Base-by-base conservation (phyloP, 495 filamentous ascomycete species). In the Delitschia confertaspora region DNA sequence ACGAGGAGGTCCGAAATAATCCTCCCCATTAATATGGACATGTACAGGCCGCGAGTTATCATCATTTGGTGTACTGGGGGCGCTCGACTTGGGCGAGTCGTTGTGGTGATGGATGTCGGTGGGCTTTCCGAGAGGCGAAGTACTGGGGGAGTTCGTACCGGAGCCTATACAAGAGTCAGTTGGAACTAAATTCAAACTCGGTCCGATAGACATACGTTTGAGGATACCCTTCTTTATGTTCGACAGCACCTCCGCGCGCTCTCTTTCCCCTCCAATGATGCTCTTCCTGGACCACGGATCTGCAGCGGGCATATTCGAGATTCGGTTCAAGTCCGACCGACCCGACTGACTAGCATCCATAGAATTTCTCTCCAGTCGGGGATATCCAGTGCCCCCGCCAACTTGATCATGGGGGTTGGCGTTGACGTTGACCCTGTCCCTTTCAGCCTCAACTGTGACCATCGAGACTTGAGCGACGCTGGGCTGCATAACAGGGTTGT, bases 191-290 rank as follows among this genome's bases (percentile, higher is more conserved):
- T 32, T n/a, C 9, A 13, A 16, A 32, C 6, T n/a, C n/a, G n/a
- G n/a, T n/a, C n/a, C n/a, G n/a, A n/a, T n/a, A 3, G 23, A 71
- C 84, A 49, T 72, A 91, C 88, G 83, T 62, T 99, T 99, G 31
- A 99, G 62, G 32, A 99, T 99, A 13, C 91, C 89, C 62, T 89
- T 94, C 51, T 82, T 83, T 11, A 96, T 80, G 7, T 86, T 82
- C 13, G 87, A 85, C 29, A 95, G 72, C 13, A 94, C 82, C 57
- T 95, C 88, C 1, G 87, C 86, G 37, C 91, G 79, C 58, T 98
- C 91, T 58, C 71, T 79, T 39, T 96, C 91, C 22, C 86, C 83
- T 24, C 88, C 89, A 36, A 94, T 72, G 55, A 96, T 88, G 67
- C 85, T 96, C 66, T 81, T 85, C 52, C 88, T 74, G 24, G 69